A percentile compares a stretch with the other conserved stretches of the same genome.
These are phyloP conservation scores for Malus domestica DNA, from an alignment of 306 rosid species.

Conservation along the genomic window ASM211411v1 NC_041798.1:16384001-16384500, in stretches of 20 bases:
- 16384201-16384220: slow-evolving; percentile 70
- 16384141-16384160: slow-evolving; percentile 95
- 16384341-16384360: slow-evolving; percentile 95
- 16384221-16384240: slow-evolving; percentile 97
- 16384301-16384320: slow-evolving; percentile 93
- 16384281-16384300: slow-evolving; percentile 93
- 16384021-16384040: background rate
- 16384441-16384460: background rate
- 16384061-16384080: slow-evolving; percentile 97
- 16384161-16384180: slow-evolving; percentile 91
- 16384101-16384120: slow-evolving; percentile 76
- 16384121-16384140: slow-evolving; percentile 89
- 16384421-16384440: background rate
- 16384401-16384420: background rate
- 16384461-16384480: background rate
- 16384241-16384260: slow-evolving; percentile 99
- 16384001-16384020: background rate
- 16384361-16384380: slow-evolving; percentile 92
- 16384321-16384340: slow-evolving; percentile 99
- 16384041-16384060: slow-evolving; percentile 91
- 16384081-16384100: slow-evolving; percentile 94
- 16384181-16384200: slow-evolving; percentile 65
- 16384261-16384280: slow-evolving; percentile 98
- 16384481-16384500: slow-evolving; percentile 96
- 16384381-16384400: slow-evolving; percentile 96